These are phyloP conservation scores for Serendipita sp. DNA, from an alignment of 768 basidiomycete species.

Conservation along the genomic window DNA sequence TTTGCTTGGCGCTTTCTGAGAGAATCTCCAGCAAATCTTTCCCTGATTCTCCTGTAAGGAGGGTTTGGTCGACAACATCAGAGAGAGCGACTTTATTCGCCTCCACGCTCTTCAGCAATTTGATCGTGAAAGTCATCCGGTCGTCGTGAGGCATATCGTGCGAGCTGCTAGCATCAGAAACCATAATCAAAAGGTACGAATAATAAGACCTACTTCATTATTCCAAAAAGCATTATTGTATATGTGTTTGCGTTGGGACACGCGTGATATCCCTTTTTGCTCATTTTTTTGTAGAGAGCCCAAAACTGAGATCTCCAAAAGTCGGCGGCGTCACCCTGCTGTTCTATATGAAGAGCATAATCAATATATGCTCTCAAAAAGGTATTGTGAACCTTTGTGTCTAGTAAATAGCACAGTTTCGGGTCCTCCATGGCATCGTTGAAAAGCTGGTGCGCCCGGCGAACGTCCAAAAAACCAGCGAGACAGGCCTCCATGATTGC, in stretches of 20 bases:
- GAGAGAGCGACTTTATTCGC: slow-evolving; percentile 26
- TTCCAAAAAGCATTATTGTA: slow-evolving; percentile 48
- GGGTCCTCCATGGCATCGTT: slow-evolving; percentile 33
- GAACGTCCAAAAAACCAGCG: slow-evolving; percentile 56
- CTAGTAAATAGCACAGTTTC: slow-evolving; percentile 29
- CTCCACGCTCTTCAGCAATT: neutral
- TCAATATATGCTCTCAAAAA: slow-evolving; percentile 50
- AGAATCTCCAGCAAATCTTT: neutral
- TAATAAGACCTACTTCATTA: slow-evolving; percentile 30
- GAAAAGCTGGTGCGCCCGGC: slow-evolving; percentile 62
- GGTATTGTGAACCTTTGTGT: slow-evolving; percentile 40
- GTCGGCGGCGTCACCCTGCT: slow-evolving; percentile 21
- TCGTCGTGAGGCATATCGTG: slow-evolving; percentile 21
- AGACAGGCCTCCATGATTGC: slow-evolving; percentile 77
- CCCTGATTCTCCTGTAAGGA: slow-evolving; percentile 29
- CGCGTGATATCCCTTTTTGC: slow-evolving; percentile 31
- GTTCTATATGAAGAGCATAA: slow-evolving; percentile 37
- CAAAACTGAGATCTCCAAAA: slow-evolving; percentile 51
- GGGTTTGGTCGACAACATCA: slow-evolving; percentile 38
- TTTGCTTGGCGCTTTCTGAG: neutral
- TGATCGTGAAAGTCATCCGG: neutral
- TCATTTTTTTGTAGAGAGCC: slow-evolving; percentile 43
- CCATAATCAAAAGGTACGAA: slow-evolving; percentile 11
- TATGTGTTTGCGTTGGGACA: slow-evolving; percentile 45
- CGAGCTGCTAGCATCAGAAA: slow-evolving; percentile 25